Evolutionary conservation across 2,329 filamentous ascomycete species (phyloP), one percentile per base, ranked within the genome.

Genomic region (Cytospora paraplurivora): DNA sequence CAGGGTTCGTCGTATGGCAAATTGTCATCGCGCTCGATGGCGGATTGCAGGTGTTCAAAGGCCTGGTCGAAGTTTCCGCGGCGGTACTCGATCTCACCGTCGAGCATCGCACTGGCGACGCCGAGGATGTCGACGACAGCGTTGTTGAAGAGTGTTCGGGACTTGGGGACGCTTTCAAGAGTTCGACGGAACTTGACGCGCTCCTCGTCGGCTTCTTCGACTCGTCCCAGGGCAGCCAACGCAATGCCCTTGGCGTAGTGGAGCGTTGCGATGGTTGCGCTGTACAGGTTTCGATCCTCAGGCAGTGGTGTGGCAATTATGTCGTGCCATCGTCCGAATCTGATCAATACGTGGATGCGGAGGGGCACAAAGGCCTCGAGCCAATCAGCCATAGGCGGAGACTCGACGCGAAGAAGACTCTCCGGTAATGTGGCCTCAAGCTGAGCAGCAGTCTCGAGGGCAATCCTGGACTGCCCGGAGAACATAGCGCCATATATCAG

Each of bases 401-500:
- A 87, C 66, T 87, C 71, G 4, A 90, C 78, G 0, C 84, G 82
- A 0, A 93, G 78, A 3, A 93, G 74, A 0, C 82, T 81, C 59
- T 88, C 85, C 0, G 89, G 83, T 4, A 93, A 76, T 0, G 85
- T 85, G 0, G 75, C 75, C 70, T 92, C 88, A 55, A 93, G 81
- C 52, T 79, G 76, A 0, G 71, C 68, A 0, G 84, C 83, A 0
- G 88, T 87, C 0, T 88, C 82, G 1, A 93, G 72, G 0, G 89
- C 88, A 12, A 88, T 77, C 32, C 76, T 72, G 1, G 80, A 88
- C 71, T 89, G 84, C 0, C 87, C 91, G 0, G 88, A 84, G 68
- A 93, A 89, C 89, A 93, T 91, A 63, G 90, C 89, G 0, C 88
- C 87, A 71, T 93, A 93, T 56, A 93, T 83, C 2, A 85, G 82